Evolutionary conservation across 177 flowering plant genomes (phyloP), one percentile per base, ranked within the genome.

Genomic region (Vitis hybrid): DNA sequence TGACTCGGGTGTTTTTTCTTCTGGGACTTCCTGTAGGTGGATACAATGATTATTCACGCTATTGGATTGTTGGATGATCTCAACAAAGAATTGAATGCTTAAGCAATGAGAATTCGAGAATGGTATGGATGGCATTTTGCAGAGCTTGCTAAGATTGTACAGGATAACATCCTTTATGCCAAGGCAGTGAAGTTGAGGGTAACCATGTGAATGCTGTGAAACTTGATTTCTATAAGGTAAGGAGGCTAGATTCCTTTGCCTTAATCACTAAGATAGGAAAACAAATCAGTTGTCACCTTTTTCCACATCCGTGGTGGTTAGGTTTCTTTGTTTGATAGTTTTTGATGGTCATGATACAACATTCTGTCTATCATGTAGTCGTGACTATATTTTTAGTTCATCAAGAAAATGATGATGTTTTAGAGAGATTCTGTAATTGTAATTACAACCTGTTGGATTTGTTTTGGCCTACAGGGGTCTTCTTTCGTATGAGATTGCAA

Each of bases 91-190:
- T 86, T 96, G 5, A 96, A 96, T 71, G 91, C 97, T 4, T 92
- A 91, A 76, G 98, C 97, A 14, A 96, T 96, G 99, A 87, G 98
- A 71, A 97, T 93, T 60, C 72, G 92, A 50, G 99, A 95, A 80
- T 93, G 99, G 99, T 93, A 96, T 77, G 98, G 98, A 10, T 95
- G 98, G 99, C 99, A 95, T 87, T 95, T 95, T 78, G 97, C 97
- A 1, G 98, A 95, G 79, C 97, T 95, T 72, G 87, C 90, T 26
- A 95, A 91, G 86, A 93, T 96, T 72, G 80, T 96, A 16, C 89
- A 81, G 68, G 99, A 96, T 76, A 92, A 90, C 72, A 90, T 91
- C 65, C 89, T 75, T 3, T 96, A 93, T 80, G 97, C 99, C 12
- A 93, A 88, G 83, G 59, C 86, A 15, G 98, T 95, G 45, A 95